Base-by-base conservation (phyloP, 2,329 filamentous ascomycete species). In the Pseudogymnoascus sp. region DNA sequence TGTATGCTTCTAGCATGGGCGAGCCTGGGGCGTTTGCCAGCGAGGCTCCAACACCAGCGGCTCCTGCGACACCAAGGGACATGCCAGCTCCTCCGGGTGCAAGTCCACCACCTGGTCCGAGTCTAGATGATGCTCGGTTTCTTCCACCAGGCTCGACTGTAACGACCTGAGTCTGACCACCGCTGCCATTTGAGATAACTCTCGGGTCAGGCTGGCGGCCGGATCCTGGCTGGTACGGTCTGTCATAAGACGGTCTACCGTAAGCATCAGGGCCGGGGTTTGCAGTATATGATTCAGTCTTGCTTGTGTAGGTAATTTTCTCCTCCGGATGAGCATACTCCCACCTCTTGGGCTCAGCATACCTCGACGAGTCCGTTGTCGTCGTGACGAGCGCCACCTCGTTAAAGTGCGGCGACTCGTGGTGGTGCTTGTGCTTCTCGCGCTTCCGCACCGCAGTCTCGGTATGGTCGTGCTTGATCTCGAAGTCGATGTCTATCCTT, bases 1-100 rank as follows among this genome's bases (percentile, higher is more conserved):
- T 88, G 74, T 97, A 97, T 0, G 94, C 87, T 75, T 97, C 93
- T 1, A 96, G 83, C 58, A 97, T 79, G 0, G 93, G 94, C 64
- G 91, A 96, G 1, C 84, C 84, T 0, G 91, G 90, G 1, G 90
- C 81, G 20, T 77, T 76, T 2, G 81, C 76, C 1, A 85, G 72
- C 11, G 82, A 78, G 15, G 67, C 57, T 14, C 67, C 67, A 14
- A 64, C 63, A 5, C 64, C 65, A 37, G 69, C 68, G 35, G 68
- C 68, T 2, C 66, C 66, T 4, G 68, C 68, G 64, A 71, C 4
- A 71, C 67, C 9, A 66, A 69, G 4, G 12, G 35, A 36, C 47
- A 53, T 53, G 8, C n/a, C 47, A 14, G 28, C 69, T 65, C 67
- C 72, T 69, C 59, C 69, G 62, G 68, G 65, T 11, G 62, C 62